Base-by-base conservation (phyloP, 495 filamentous ascomycete species). In the Penicillium tannophilum region DNA sequence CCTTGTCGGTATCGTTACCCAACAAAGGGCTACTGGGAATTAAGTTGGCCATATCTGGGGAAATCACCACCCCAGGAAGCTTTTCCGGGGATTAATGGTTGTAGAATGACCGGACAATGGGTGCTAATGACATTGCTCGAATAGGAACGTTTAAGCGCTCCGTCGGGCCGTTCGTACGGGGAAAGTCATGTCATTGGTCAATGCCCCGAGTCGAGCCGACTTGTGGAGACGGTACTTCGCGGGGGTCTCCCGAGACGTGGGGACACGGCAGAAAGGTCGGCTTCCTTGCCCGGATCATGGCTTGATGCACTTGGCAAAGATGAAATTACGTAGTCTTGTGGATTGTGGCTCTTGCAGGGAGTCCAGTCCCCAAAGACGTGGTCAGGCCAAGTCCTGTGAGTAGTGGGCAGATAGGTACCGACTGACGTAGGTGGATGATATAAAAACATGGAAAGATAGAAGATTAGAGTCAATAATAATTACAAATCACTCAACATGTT, bases 401-500 rank as follows among this genome's bases (percentile, higher is more conserved):
- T 23, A 23, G 20, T 23, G 20, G 20, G 20, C 20, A 23, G 20
- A 23, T 23, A 23, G 20, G 20, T 23, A 23, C 20, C 20, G 20
- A 23, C 20, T 28, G 4, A 28, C 28, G 28, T 28, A 28, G 28
- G 28, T 28, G 28, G 28, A 2, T 28, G 24, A 46, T 24, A 14
- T 6, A 10, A 14, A 42, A 46, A 46, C 23, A 14, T 6, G 8
- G 20, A 42, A 39, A 23, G 16, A 7, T 8, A 52, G 11, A 41
- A 36, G 0, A 14, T 7, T 9, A 33, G 24, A 23, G 5, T 33
- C 31, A 17, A 24, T 23, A 35, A 35, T 55, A 31, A 46, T n/a
- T 35, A 26, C 26, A 56, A 56, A 24, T 43, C 59, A 70, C 60
- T 73, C 70, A 33, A 73, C 60, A 63, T 73, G 70, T 49, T 71